These are phyloP conservation scores for Westerdykella sp. DNA, from an alignment of 2,329 filamentous ascomycete genomes.

Conservation along the genomic window DNA sequence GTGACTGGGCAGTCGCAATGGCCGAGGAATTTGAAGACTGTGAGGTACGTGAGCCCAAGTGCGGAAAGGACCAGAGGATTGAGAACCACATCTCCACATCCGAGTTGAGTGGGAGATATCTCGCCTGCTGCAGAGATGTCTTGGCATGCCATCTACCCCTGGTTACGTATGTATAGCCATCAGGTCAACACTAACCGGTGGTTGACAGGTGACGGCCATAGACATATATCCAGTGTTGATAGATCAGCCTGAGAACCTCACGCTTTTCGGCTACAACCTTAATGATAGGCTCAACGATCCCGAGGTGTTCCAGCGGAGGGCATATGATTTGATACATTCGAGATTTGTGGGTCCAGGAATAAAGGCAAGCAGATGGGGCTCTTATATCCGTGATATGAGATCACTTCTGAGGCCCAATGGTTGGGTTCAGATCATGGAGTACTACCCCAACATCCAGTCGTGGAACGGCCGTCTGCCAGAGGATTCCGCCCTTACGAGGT, in stretches of 20 bases:
- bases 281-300: constrained; percentile 35
- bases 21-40: constrained; percentile 35
- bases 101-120: background rate
- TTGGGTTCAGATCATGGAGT: constrained; percentile 85
- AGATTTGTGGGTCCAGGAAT: constrained; percentile 67
- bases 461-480: constrained; percentile 72
- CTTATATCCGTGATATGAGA: constrained; percentile 70
- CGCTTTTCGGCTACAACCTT: constrained; percentile 31
- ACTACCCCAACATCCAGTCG: constrained; percentile 79
- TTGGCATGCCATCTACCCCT: too few species aligned
- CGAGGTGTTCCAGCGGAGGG: constrained; percentile 53
- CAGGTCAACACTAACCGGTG: constrained; percentile 7
- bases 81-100: too few species aligned
- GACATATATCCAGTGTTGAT: constrained; percentile 34
- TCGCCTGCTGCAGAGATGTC: background rate
- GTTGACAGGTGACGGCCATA: constrained; percentile 31
- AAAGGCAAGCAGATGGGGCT: constrained; percentile 63
- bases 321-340: constrained; percentile 82
- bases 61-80: background rate
- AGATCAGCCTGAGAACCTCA: constrained; percentile 36
- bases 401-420: constrained; percentile 66
- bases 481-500: constrained; percentile 29
- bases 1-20: constrained; percentile 33
- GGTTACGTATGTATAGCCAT: background rate
- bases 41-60: constrained; percentile 22